A percentile compares a stretch with the other conserved stretches of the same genome.
These are phyloP conservation scores for Penicillium palitans DNA, from an alignment of 2,329 filamentous ascomycete species.

Conservation along the genomic window DNA sequence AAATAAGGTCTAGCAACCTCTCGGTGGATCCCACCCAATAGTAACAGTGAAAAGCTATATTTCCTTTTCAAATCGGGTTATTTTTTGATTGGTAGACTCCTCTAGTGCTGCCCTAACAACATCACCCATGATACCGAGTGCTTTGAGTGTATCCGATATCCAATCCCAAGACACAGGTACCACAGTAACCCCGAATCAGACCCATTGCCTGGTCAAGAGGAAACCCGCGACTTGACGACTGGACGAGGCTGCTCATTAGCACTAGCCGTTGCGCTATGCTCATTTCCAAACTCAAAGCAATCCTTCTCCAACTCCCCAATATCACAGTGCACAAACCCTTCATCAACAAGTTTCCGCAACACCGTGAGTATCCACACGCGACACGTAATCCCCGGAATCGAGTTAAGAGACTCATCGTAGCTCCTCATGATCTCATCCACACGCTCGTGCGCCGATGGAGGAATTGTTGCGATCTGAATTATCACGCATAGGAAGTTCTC, in stretches of 20 bases:
- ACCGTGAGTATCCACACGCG: too few relatives aligned
- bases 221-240: neutral
- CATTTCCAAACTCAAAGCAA: too few relatives aligned
- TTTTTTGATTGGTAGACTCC: neutral
- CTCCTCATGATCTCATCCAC: slow-evolving; percentile 5
- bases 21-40: too few relatives aligned
- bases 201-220: neutral
- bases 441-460: neutral
- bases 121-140: neutral
- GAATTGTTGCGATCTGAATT: slow-evolving; percentile 1
- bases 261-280: too few relatives aligned
- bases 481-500: slow-evolving; percentile 1
- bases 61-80: neutral
- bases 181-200: neutral
- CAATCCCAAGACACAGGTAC: neutral
- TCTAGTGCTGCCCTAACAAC: neutral
- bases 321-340: too few relatives aligned
- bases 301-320: too few relatives aligned
- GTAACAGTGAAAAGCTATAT: neutral
- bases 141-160: neutral
- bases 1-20: too few relatives aligned
- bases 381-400: too few relatives aligned
- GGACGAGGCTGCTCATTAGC: too few relatives aligned
- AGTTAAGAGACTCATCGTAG: neutral
- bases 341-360: too few relatives aligned